Conservation (phyloP, 2,329 filamentous ascomycete species). For the Penicillium digitatum region DNA sequence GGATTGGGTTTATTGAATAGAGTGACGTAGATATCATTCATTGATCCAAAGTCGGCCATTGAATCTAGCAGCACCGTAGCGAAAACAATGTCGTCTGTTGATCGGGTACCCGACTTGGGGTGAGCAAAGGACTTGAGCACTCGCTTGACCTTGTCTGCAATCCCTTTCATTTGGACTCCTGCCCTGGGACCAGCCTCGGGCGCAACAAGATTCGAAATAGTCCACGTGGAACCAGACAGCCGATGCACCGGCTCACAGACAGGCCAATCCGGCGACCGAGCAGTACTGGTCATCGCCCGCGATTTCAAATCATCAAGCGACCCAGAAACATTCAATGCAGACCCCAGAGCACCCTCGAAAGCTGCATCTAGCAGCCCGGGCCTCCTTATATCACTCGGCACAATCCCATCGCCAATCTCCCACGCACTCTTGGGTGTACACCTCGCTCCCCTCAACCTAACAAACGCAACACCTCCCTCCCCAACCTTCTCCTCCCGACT, state of each 20-base stretch:
- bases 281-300: not conserved
- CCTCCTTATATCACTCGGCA: constrained; percentile 37
- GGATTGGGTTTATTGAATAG: constrained; percentile 77
- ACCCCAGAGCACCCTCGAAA: constrained; percentile 49
- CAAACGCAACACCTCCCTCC: constrained; percentile 73
- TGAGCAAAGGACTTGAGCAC: constrained; percentile 6
- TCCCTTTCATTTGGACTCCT: constrained; percentile 40
- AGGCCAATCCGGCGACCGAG: constrained; percentile 5
- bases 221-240: constrained; percentile 29
- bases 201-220: constrained; percentile 38
- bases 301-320: not conserved
- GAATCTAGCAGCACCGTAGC: constrained; percentile 66
- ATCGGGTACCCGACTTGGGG: constrained; percentile 11
- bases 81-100: constrained; percentile 44
- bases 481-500: constrained; percentile 56
- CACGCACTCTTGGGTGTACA: constrained; percentile 45
- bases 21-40: constrained; percentile 72
- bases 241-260: constrained; percentile 18
- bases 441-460: constrained; percentile 58
- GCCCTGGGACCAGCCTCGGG: constrained; percentile 39
- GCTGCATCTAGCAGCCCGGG: constrained; percentile 64
- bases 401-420: constrained; percentile 23
- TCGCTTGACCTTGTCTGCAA: constrained; percentile 25
- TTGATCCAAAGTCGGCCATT: constrained; percentile 71
- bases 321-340: constrained; percentile 6